Evolutionary conservation across 306 rosid species (phyloP).

Genomic region (Cicer bijugum): DNA sequence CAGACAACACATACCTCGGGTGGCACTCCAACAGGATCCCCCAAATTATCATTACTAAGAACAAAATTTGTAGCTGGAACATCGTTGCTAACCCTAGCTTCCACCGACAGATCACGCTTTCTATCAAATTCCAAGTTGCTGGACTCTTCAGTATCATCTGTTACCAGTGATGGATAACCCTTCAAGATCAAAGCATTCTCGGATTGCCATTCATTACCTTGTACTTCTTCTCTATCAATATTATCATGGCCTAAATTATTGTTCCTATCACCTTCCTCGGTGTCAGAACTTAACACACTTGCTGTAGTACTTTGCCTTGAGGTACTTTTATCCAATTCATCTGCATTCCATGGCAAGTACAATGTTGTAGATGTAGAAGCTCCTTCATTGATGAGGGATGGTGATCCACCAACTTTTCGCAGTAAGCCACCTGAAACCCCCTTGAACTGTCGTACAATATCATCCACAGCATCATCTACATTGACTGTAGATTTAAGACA

Average conservation of each 20-base stretch:
- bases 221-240: slow-evolving; percentile 47
- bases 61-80: slow-evolving; percentile 49
- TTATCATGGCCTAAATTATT: slow-evolving; percentile 49
- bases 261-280: slow-evolving; percentile 62
- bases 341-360: slow-evolving; percentile 60
- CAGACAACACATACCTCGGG: slow-evolving; percentile 78
- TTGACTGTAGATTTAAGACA: slow-evolving; percentile 62
- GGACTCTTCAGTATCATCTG: slow-evolving; percentile 52
- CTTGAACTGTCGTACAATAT: slow-evolving; percentile 89
- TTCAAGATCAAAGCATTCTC: slow-evolving; percentile 74
- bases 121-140: slow-evolving; percentile 51
- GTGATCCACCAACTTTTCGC: slow-evolving; percentile 71
- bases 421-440: slow-evolving; percentile 91
- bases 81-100: slow-evolving; percentile 55
- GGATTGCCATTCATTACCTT: slow-evolving; percentile 64
- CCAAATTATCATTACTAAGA: slow-evolving; percentile 49
- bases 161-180: slow-evolving; percentile 52
- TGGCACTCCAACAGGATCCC: slow-evolving; percentile 83
- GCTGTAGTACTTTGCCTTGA: slow-evolving; percentile 57
- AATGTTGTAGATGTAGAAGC: slow-evolving; percentile 49
- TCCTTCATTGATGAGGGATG: slow-evolving; percentile 53
- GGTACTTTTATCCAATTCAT: slow-evolving; percentile 56
- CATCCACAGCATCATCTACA: slow-evolving; percentile 96
- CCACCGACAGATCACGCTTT: slow-evolving; percentile 52
- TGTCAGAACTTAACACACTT: slow-evolving; percentile 66